Percentiles rank a stretch among this genome's conserved stretches.
These are phyloP conservation scores for Odonthalia washingtoniensis DNA, from an alignment of 31 red algal species.

Conservation along the genomic window DNA sequence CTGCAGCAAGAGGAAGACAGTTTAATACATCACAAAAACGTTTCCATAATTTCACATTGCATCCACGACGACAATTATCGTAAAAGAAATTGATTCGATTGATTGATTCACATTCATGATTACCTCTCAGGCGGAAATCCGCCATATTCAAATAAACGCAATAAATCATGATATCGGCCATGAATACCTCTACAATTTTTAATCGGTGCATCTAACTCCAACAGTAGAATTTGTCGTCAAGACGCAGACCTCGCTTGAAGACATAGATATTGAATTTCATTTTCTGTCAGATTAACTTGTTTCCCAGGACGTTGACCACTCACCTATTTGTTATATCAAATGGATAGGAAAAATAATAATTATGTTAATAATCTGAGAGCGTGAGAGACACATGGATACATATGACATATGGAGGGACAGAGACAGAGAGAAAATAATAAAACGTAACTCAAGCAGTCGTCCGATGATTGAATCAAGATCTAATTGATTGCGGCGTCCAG, in stretches of 20 bases:
- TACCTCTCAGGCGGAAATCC: conserved; percentile 98
- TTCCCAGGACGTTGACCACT: conserved; percentile 60
- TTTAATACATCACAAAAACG: conserved; percentile 99
- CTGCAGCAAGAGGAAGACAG: conserved; percentile 93
- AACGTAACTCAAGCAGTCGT: conserved; percentile 63
- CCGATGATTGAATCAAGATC: conserved; percentile 72
- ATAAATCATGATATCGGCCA: conserved; percentile 97
- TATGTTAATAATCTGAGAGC: no score
- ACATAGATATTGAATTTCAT: conserved; percentile 89
- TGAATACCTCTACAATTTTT: conserved; percentile 99
- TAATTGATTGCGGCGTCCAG: conserved; percentile 52
- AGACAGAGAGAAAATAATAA: background rate
- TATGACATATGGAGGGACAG: no score
- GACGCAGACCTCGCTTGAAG: conserved; percentile 84
- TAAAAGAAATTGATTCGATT: conserved; percentile 99
- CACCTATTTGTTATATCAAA: no score
- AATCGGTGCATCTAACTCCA: conserved; percentile 97
- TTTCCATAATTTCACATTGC: conserved; percentile 99
- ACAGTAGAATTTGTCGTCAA: conserved; percentile 79
- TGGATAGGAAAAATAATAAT: background rate
- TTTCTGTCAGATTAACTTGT: conserved; percentile 89
- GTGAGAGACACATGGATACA: no score
- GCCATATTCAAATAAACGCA: conserved; percentile 97
- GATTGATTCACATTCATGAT: conserved; percentile 97
- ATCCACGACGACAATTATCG: conserved; percentile 94